A percentile compares a stretch with the other conserved stretches of the same genome.
Conservation (phyloP, 352 stramenopile genomes). For the Ophiocytium majus region DNA sequence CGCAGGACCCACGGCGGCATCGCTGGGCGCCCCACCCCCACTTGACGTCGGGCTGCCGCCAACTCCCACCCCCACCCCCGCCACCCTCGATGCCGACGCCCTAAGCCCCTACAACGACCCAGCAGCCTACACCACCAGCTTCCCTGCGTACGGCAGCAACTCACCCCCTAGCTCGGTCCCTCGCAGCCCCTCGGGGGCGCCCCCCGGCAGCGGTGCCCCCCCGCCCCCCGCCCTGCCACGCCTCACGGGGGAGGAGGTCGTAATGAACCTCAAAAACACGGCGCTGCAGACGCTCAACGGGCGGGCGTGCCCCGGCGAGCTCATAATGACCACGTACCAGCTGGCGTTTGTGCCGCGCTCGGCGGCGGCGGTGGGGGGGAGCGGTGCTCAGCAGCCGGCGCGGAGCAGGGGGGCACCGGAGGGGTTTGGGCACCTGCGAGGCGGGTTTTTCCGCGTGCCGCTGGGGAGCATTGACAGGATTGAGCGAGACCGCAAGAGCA, state of each 20-base stretch:
- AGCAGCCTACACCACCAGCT: not conserved
- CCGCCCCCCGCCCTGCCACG: constrained; percentile 4
- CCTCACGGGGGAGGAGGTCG: constrained; percentile 31
- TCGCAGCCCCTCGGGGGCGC: too few species aligned
- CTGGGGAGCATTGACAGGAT: constrained; percentile 50
- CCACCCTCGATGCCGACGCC: too few species aligned
- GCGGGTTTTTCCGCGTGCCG: constrained; percentile 42
- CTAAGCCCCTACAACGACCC: not conserved
- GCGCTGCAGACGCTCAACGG: constrained; percentile 20
- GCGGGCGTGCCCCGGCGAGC: constrained; percentile 10
- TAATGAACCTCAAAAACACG: constrained; percentile 49
- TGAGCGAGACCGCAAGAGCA: constrained; percentile 41
- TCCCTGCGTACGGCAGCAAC: not conserved
- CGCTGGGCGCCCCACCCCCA: not conserved
- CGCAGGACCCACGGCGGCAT: not conserved
- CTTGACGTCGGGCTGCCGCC: not conserved
- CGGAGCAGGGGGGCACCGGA: not conserved
- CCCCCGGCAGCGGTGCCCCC: not conserved
- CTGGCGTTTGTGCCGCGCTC: constrained; percentile 43
- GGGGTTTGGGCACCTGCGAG: constrained; percentile 43
- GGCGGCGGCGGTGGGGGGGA: not conserved
- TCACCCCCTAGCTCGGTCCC: too few species aligned
- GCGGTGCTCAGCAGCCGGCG: too few species aligned
- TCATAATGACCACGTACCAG: constrained; percentile 57
- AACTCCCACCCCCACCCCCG: not conserved